These are phyloP conservation scores for Neonectria magnoliae DNA, from an alignment of 2,329 filamentous ascomycete species.

Conservation along the genomic window DNA sequence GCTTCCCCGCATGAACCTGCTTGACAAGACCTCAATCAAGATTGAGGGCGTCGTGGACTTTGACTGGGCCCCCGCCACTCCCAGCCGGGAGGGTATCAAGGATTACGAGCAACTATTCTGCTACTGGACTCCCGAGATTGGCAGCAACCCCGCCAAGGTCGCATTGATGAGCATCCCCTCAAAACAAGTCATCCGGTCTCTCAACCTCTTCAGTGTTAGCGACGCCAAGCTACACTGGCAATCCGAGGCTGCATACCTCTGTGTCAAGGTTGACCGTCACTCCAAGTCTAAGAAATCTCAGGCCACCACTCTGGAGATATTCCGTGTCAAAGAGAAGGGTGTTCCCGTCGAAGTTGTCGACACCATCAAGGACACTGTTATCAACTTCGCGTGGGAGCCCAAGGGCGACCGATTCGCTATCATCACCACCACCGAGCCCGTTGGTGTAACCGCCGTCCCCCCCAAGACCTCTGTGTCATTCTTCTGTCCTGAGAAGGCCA, in stretches of 20 bases:
- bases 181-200: slow-evolving; percentile 91
- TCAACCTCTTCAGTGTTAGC: slow-evolving; percentile 97
- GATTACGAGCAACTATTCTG: slow-evolving; percentile 94
- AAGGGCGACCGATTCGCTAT: slow-evolving; percentile 97
- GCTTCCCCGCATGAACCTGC: slow-evolving; percentile 85
- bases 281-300: slow-evolving; percentile 99
- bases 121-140: slow-evolving; percentile 99
- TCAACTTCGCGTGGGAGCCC: slow-evolving; percentile 99
- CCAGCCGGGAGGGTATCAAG: slow-evolving; percentile 86
- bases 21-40: slow-evolving; percentile 93
- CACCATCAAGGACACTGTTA: slow-evolving; percentile 96
- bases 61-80: slow-evolving; percentile 91
- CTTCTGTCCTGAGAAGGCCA: slow-evolving; percentile 96
- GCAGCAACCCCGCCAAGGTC: slow-evolving; percentile 97
- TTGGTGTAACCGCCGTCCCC: slow-evolving; percentile 79
- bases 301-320: slow-evolving; percentile 97
- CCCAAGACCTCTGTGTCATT: slow-evolving; percentile 96
- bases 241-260: slow-evolving; percentile 91
- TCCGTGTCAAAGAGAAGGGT: slow-evolving; percentile 96
- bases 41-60: slow-evolving; percentile 98
- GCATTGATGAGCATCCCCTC: slow-evolving; percentile 95
- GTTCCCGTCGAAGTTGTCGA: slow-evolving; percentile 98
- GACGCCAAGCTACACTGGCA: slow-evolving; percentile 99
- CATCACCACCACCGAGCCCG: slow-evolving; percentile 91
- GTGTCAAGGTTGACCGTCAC: slow-evolving; percentile 98